Evolutionary conservation across 768 basidiomycete genomes (phyloP), one percentile per base, ranked within the genome.

Genomic region (Suillus clintonianus): DNA sequence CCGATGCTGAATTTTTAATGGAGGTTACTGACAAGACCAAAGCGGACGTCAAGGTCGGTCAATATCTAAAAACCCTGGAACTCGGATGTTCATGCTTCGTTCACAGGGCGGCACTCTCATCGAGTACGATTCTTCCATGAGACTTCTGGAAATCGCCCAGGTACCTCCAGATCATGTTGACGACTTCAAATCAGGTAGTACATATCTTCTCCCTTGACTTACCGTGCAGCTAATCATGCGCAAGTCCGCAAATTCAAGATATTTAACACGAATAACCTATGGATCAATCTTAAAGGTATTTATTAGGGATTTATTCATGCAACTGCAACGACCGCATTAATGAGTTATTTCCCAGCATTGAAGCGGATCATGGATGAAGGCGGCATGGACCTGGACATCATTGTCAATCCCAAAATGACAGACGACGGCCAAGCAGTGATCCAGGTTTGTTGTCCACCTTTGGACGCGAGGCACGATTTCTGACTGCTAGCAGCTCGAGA

Each of bases 11-110:
- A 77, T 95, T 95, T 80, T 77, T 95, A 75, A 95, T 95, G 93
- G 93, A 97, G 78, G 91, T 97, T 66, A 97, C 95, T 13, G 93
- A 96, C 82, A 97, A 96, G 86, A 96, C 95, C 72, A 95, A 97
- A 85, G 94, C 91, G 57, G 94, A 90, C 71, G 77, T 83, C 67
- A 83, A 85, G 75, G 81, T 80, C 41, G 19, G 8, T 24, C n/a
- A 14, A n/a, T 55, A 45, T 37, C 22, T 9, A 19, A 37, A 15
- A 22, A 30, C 60, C 55, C 30, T 14, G 9, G 22, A 13, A n/a
- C 42, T n/a, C 4, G 19, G 22, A 8, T 32, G 5, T 43, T 60
- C 30, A 60, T 22, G 14, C 3, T 17, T 58, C 24, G 45, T 43
- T 59, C 24, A 11, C 55, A 88, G 87, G 91, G 91, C 78, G 92